Conservation (phyloP, 805 yeast species). For the Wickerhamiella australiensis region DNA sequence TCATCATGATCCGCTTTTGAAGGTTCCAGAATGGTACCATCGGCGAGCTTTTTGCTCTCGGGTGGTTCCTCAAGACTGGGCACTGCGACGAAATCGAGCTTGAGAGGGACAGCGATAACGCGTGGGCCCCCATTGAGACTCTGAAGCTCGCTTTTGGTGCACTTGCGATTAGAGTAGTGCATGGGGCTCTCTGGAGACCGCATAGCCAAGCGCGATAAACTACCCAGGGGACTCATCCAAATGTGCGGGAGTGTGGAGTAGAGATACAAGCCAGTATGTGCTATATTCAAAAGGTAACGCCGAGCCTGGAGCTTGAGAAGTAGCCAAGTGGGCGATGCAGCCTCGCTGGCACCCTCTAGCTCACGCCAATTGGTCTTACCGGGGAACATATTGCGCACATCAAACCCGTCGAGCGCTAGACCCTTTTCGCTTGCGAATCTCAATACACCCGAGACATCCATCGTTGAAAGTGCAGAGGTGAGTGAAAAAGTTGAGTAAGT, state of each 20-base stretch:
- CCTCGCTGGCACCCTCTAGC: constrained; percentile 2
- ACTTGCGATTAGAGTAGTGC: constrained; percentile 4
- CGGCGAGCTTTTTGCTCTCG: constrained; percentile 7
- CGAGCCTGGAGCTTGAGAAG: constrained; percentile 8
- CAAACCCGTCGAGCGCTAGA: constrained; percentile 9
- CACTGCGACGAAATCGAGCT: background rate
- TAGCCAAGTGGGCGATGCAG: constrained; percentile 9
- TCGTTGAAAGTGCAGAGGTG: background rate
- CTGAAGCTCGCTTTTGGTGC: constrained; percentile 2
- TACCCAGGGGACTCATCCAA: background rate
- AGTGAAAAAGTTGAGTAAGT: background rate
- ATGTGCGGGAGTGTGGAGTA: constrained; percentile 3
- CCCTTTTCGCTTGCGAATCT: constrained; percentile 9
- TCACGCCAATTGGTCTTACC: constrained; percentile 9
- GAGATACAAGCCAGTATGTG: background rate
- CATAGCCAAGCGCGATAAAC: background rate
- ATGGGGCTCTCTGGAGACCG: background rate
- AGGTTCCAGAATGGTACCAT: constrained; percentile 3
- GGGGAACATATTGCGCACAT: constrained; percentile 8
- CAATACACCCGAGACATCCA: constrained; percentile 9
- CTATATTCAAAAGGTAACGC: background rate
- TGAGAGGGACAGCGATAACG: constrained; percentile 4
- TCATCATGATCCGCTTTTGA: background rate
- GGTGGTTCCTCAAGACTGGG: constrained; percentile 4
- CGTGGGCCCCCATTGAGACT: constrained; percentile 2